These are phyloP conservation scores for Mangifera indica DNA, from an alignment of 345 rosid species.

Conservation along the genomic window DNA sequence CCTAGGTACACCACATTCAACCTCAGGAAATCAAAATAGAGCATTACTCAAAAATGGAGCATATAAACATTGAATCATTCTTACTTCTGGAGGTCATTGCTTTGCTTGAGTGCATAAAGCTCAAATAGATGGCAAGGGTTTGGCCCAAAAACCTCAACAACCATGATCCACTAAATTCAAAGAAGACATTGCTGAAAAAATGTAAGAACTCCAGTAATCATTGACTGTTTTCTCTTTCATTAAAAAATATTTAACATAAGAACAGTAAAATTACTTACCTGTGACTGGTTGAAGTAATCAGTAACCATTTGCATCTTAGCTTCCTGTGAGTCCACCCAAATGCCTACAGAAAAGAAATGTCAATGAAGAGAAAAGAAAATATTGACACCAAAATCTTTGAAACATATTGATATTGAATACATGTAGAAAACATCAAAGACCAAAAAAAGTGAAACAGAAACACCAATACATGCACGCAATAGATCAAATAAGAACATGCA, in stretches of 20 bases:
- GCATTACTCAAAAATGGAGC: neutral
- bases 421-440: neutral
- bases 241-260: constrained; percentile 1
- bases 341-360: constrained; percentile 43
- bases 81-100: constrained; percentile 72
- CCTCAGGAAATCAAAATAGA: neutral
- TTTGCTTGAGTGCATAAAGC: constrained; percentile 88
- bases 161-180: constrained; percentile 65
- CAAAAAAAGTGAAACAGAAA: constrained; percentile 12
- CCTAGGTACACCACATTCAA: neutral
- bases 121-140: constrained; percentile 91
- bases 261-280: constrained; percentile 51
- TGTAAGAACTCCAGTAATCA: too few species aligned
- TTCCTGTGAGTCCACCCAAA: constrained; percentile 95
- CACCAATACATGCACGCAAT: neutral
- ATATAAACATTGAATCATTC: constrained; percentile 13
- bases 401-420: neutral
- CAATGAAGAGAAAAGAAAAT: constrained; percentile 9
- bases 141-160: constrained; percentile 87
- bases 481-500: neutral
- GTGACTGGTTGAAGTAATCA: constrained; percentile 80
- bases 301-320: constrained; percentile 91
- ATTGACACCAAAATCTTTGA: constrained; percentile 10
- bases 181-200: constrained; percentile 16
- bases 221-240: neutral